These are phyloP conservation scores for Cutaneotrichosporon cutaneum DNA, from an alignment of 1,284 basidiomycete species.

Conservation along the genomic window DNA sequence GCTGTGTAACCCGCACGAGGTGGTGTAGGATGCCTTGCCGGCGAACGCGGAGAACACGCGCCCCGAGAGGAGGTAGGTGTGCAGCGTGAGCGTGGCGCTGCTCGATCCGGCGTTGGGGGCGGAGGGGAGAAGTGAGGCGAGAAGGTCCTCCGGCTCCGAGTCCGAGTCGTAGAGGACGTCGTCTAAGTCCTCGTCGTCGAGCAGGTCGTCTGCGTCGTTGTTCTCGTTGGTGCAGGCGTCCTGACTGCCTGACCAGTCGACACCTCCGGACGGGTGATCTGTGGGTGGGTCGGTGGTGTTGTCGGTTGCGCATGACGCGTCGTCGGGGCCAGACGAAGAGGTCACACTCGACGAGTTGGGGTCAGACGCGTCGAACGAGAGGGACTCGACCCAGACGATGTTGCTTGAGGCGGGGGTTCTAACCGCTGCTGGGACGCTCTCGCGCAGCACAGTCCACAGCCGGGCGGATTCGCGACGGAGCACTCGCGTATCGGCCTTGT, in stretches of 20 bases:
- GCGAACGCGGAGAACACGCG: constrained; percentile 5
- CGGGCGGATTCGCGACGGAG: not conserved
- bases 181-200: not conserved
- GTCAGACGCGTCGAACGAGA: too few relatives aligned
- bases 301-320: too few relatives aligned
- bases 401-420: too few relatives aligned
- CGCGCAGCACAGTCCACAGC: not conserved
- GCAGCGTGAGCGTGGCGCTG: not conserved
- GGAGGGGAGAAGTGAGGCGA: not conserved
- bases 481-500: not conserved
- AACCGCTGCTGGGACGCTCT: not conserved
- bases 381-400: too few relatives aligned
- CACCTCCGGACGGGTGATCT: too few relatives aligned
- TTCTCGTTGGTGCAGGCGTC: not conserved
- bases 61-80: not conserved
- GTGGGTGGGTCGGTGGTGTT: too few relatives aligned
- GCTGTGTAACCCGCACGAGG: not conserved
- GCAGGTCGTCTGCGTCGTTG: not conserved
- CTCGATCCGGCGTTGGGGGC: not conserved
- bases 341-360: too few relatives aligned
- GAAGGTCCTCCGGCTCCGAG: not conserved
- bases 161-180: not conserved
- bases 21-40: too few relatives aligned
- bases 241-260: too few relatives aligned
- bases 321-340: too few relatives aligned